phyloP scores from a whole-genome alignment of 2,329 filamentous ascomycete species.

The Aspergillus sp. region DNA sequence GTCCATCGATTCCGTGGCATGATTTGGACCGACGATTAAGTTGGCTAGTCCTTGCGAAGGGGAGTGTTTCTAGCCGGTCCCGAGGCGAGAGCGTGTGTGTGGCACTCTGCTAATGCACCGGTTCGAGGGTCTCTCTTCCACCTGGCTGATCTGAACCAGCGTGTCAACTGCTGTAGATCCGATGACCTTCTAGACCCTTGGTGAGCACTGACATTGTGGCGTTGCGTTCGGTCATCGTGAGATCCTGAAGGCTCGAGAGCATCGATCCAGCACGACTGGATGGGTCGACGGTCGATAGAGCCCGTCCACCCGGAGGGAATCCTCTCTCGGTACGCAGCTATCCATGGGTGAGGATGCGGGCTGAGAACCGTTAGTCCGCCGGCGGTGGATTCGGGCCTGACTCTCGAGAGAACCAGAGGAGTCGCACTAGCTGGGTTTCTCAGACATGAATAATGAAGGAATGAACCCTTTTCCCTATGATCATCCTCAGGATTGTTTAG shows the following conservation, averaged over 20 bases:
- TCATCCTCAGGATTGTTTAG: constrained; percentile 7
- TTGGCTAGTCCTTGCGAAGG: neutral
- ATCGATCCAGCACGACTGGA: no score
- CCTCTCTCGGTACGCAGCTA: neutral
- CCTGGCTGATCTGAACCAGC: neutral
- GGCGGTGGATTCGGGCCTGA: constrained; percentile 1
- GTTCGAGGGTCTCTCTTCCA: no score
- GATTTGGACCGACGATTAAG: neutral
- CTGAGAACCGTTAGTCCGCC: constrained; percentile 4
- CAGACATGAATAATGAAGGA: neutral
- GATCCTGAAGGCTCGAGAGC: neutral
- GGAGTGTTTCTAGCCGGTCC: neutral
- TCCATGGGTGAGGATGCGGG: neutral
- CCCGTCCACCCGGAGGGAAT: neutral
- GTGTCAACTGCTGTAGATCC: neutral
- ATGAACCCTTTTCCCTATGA: constrained; percentile 8
- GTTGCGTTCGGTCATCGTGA: neutral
- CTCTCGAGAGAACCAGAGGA: constrained; percentile 10
- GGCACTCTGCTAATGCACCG: neutral
- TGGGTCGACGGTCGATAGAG: no score
- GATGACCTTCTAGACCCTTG: neutral
- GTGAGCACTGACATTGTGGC: neutral
- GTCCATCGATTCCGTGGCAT: neutral
- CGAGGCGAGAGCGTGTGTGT: neutral
- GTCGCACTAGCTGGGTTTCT: constrained; percentile 1